A percentile compares a stretch with the other conserved stretches of the same genome.
Evolutionary conservation across 2,329 filamentous ascomycete species (phyloP).

Genomic region (Graphilbum fragrans): DNA sequence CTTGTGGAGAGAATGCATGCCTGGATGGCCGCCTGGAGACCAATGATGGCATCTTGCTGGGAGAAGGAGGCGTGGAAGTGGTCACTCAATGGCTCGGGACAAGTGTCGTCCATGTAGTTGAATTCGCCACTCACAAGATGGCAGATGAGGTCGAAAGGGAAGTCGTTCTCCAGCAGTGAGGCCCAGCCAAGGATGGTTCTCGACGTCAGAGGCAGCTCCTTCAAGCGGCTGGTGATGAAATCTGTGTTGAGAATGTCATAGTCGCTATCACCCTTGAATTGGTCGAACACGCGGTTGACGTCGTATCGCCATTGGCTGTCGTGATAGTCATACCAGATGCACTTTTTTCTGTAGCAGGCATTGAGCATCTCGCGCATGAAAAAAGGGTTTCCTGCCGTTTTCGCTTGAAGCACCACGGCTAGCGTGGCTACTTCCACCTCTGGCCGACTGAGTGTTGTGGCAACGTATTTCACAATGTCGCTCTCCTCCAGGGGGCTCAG

Average conservation of each 20-base stretch:
- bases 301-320: conserved; percentile 75
- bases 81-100: conserved; percentile 14
- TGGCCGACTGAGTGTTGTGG: conserved; percentile 64
- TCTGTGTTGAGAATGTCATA: conserved; percentile 70
- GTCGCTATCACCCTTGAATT: conserved; percentile 69
- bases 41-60: conserved; percentile 58
- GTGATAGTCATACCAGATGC: conserved; percentile 84
- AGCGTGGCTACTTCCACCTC: conserved; percentile 64
- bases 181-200: conserved; percentile 78
- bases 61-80: conserved; percentile 37
- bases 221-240: conserved; percentile 68
- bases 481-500: conserved; percentile 63
- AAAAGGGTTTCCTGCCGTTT: conserved; percentile 79
- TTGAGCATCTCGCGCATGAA: conserved; percentile 87
- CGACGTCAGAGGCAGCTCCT: conserved; percentile 63
- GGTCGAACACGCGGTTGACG: conserved; percentile 72
- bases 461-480: conserved; percentile 73
- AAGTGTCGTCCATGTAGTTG: conserved; percentile 38
- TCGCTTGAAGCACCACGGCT: conserved; percentile 76
- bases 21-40: conserved; percentile 71
- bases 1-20: conserved; percentile 71
- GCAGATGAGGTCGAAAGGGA: conserved; percentile 73
- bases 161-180: conserved; percentile 66
- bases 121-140: conserved; percentile 67
- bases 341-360: conserved; percentile 73